Evolutionary conservation across 495 filamentous ascomycete genomes (phyloP), one percentile per base, ranked within the genome.

Genomic region (Achaetomiella virescens): DNA sequence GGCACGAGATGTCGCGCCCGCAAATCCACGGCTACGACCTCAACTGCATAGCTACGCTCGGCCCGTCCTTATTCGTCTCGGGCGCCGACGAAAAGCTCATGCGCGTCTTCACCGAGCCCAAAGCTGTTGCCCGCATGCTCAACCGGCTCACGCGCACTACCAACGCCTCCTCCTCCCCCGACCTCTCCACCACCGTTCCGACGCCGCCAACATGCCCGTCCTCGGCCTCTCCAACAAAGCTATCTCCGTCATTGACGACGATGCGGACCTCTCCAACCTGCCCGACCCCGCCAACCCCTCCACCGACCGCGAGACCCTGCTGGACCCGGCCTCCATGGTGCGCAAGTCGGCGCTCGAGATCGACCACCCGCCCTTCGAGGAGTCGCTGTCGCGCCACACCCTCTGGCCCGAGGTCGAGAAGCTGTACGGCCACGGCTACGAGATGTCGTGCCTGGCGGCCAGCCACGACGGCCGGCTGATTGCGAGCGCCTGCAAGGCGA

Each of bases 11-110:
- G 72, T 84, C 92, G 7, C 80, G 93, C 43, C 95, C 93, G 17
- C 93, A 99, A 64, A 97, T 97, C 53, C 93, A 99, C 74, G 93
- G 93, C 35, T 99, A 99, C 65, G 93, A 97, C 67, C 78, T 99
- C 57, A 99, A 97, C 74, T 97, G 92, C 67, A 82, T 97, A 59
- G 86, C 88, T 63, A 80, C 85, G 5, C 67, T 96, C 22, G 81
- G 82, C 5, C 66, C 76, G 24, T 73, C 81, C 14, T 83, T 81
- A 47, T 97, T 97, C 63, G 84, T 99, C 24, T 92, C 90, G 41
- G 93, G 93, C n/a, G 93, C 93, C 35, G 95, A 99, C 62, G 93
- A 99, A 74, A 99, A 99, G 71, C 82, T 97, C 27, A 78, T 97
- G 59, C 85, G 93, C 15, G 92, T 97, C 15, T 99, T 99, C 68